These are phyloP conservation scores for Trichosporon faecale DNA, from an alignment of 1,284 basidiomycete genomes.

Conservation along the genomic window DNA sequence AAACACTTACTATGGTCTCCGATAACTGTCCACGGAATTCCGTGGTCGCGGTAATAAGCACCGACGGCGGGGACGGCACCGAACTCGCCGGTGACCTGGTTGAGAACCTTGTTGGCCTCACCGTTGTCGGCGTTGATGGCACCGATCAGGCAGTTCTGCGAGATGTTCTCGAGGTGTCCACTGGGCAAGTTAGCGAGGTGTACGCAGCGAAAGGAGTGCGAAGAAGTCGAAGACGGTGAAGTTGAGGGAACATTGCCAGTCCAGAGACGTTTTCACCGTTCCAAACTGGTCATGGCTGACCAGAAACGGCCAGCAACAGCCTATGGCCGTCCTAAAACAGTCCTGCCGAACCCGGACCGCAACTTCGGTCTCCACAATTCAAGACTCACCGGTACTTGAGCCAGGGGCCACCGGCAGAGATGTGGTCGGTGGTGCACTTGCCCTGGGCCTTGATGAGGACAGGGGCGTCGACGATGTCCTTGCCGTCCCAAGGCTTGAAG, in stretches of 20 bases:
- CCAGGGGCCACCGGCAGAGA: conserved; percentile 81
- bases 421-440: conserved; percentile 81
- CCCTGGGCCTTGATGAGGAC: conserved; percentile 97
- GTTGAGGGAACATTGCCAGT: too few relatives aligned
- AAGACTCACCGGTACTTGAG: conserved; percentile 71
- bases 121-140: conserved; percentile 93
- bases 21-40: conserved; percentile 93
- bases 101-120: conserved; percentile 94
- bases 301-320: too few relatives aligned
- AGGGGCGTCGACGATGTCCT: conserved; percentile 83
- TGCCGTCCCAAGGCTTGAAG: conserved; percentile 89
- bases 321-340: too few relatives aligned
- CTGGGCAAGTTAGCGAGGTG: conserved; percentile 40
- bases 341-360: too few relatives aligned
- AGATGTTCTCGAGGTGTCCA: conserved; percentile 95
- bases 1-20: conserved; percentile 62
- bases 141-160: conserved; percentile 94
- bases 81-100: conserved; percentile 82
- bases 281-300: too few relatives aligned
- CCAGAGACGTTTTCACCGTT: too few relatives aligned
- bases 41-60: conserved; percentile 81
- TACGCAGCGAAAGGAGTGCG: too few relatives aligned
- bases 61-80: conserved; percentile 73
- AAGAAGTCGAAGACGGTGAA: too few relatives aligned
- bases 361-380: too few relatives aligned